These are phyloP conservation scores for Miscanthus sacchariflorus DNA, from an alignment of 202 grass and related monocot species.

Conservation along the genomic window DNA sequence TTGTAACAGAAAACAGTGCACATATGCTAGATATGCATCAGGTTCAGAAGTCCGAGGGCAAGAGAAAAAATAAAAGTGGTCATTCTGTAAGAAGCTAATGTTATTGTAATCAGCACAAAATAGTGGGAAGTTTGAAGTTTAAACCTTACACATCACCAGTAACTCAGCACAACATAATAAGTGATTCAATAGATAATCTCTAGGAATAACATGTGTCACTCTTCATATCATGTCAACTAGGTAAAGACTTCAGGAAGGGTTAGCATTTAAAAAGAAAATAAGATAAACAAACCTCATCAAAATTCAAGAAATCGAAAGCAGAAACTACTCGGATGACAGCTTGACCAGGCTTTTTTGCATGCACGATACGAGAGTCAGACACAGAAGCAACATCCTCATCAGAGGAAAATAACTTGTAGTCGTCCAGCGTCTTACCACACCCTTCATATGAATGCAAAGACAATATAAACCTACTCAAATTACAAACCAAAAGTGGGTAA, in stretches of 20 bases:
- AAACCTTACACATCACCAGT: slow-evolving; percentile 29
- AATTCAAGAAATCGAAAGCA: slow-evolving; percentile 80
- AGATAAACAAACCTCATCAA: slow-evolving; percentile 76
- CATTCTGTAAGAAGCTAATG: slow-evolving; percentile 17
- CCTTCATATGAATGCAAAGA: slow-evolving; percentile 62
- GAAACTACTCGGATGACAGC: slow-evolving; percentile 86
- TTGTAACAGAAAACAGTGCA: neutral
- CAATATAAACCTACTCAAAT: slow-evolving; percentile 49
- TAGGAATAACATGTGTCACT: slow-evolving; percentile 24
- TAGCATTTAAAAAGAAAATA: slow-evolving; percentile 28
- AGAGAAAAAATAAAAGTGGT: neutral
- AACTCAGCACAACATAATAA: slow-evolving; percentile 32
- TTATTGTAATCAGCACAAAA: slow-evolving; percentile 10
- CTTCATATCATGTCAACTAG: slow-evolving; percentile 7
- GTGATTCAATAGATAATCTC: slow-evolving; percentile 30
- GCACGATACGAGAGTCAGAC: slow-evolving; percentile 62
- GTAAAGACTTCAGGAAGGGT: slow-evolving; percentile 30
- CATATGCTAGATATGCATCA: slow-evolving; percentile 25
- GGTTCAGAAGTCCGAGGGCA: slow-evolving; percentile 9
- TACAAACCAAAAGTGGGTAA: slow-evolving; percentile 36
- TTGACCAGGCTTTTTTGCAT: slow-evolving; percentile 79
- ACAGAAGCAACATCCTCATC: slow-evolving; percentile 73
- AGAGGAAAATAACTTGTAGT: slow-evolving; percentile 90
- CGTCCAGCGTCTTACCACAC: slow-evolving; percentile 68
- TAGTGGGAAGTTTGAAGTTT: neutral